Conservation (phyloP, 768 basidiomycete genomes). For the Punctularia strigosozonata region DNA sequence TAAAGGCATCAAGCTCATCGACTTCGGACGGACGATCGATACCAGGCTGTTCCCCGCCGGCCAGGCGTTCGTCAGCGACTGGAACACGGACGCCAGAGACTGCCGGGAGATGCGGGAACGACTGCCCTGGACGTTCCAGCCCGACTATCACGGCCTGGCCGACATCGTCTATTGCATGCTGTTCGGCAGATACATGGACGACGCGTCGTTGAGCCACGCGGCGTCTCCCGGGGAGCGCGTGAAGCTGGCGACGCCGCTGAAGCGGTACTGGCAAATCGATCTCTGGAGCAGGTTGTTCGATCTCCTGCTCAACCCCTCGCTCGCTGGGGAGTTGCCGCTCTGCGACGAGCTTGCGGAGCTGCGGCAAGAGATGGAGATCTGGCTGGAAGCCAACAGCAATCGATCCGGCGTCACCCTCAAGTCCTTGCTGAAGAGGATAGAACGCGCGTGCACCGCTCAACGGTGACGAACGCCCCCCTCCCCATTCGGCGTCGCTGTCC, state of each 20-base stretch:
- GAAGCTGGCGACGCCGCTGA: conserved; percentile 68
- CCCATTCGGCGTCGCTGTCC: too few species aligned
- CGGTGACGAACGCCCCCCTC: too few species aligned
- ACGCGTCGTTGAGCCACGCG: conserved; percentile 35
- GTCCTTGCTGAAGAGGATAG: conserved; percentile 74
- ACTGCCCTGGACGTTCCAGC: conserved; percentile 85
- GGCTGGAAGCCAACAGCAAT: conserved; percentile 81
- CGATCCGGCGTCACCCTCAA: conserved; percentile 73
- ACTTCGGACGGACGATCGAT: conserved; percentile 95
- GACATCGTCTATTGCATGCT: conserved; percentile 93
- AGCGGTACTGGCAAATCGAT: conserved; percentile 91
- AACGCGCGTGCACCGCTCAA: too few species aligned
- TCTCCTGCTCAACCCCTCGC: conserved; percentile 68
- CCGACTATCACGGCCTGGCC: conserved; percentile 94
- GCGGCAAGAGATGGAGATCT: conserved; percentile 74
- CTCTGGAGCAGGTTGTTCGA: conserved; percentile 83
- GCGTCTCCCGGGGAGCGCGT: conserved; percentile 25
- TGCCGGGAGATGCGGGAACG: conserved; percentile 84
- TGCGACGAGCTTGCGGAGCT: conserved; percentile 52
- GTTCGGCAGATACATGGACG: conserved; percentile 92
- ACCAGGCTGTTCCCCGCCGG: conserved; percentile 64
- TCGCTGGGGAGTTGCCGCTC: conserved; percentile 58
- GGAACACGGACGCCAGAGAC: conserved; percentile 83
- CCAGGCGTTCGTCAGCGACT: conserved; percentile 79
- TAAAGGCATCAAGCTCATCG: conserved; percentile 89